phyloP scores from a whole-genome alignment of 2,329 filamentous ascomycete species.

The Talaromyces marneffei region DNA sequence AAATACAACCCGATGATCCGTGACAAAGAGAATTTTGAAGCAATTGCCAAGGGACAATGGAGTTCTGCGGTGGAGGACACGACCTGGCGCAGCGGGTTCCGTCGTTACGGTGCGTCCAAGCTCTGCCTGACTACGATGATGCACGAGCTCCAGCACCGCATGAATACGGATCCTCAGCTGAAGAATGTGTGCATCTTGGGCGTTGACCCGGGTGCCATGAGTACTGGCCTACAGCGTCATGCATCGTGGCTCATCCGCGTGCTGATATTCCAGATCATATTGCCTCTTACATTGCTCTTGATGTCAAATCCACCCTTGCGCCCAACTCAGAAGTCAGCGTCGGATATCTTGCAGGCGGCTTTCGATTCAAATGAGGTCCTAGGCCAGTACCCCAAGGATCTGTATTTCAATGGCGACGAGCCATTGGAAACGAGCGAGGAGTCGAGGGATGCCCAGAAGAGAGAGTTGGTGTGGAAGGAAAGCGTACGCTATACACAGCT shows the following conservation, averaged over 20 bases:
- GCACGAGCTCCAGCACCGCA: slow-evolving; percentile 36
- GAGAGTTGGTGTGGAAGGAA: slow-evolving; percentile 11
- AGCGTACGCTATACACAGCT: slow-evolving; percentile 3
- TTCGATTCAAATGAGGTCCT: not conserved
- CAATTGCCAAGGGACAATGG: not conserved
- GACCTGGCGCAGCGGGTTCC: slow-evolving; percentile 22
- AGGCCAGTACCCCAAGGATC: not conserved
- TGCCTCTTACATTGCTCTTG: slow-evolving; percentile 11
- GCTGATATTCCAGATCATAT: slow-evolving; percentile 15
- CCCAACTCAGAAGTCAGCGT: not conserved
- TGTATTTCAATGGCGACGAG: slow-evolving; percentile 9
- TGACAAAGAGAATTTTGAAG: not conserved
- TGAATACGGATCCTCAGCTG: slow-evolving; percentile 22
- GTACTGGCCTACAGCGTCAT: slow-evolving; percentile 25
- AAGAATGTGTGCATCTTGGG: slow-evolving; percentile 32
- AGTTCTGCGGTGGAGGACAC: slow-evolving; percentile 16
- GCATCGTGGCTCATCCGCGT: slow-evolving; percentile 11
- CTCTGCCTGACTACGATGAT: slow-evolving; percentile 34
- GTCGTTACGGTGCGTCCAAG: slow-evolving; percentile 39
- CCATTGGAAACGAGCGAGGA: slow-evolving; percentile 8
- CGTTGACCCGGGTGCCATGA: slow-evolving; percentile 39
- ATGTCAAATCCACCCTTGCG: not conserved
- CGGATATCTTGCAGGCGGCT: not conserved
- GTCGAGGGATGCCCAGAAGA: slow-evolving; percentile 5
- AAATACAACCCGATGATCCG: not conserved